Percentiles rank a stretch among this genome's conserved stretches.
Conservation (phyloP, 1,284 basidiomycete species). For the Cystobasidium sp. region DNA sequence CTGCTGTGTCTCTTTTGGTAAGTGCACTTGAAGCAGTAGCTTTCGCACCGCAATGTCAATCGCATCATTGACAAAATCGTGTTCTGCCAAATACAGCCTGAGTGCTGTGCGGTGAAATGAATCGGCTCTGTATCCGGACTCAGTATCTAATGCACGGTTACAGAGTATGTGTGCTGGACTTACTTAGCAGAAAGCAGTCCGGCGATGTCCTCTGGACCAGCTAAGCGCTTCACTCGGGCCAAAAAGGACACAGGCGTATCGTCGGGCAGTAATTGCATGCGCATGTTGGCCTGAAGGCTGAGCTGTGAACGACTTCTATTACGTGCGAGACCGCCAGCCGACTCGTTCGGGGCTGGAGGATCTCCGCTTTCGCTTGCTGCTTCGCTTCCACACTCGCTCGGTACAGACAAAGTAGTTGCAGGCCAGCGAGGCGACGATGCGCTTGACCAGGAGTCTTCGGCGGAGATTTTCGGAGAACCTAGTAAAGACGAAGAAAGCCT, state of each 20-base stretch:
- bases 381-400: too few species aligned
- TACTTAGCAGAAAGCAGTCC: constrained; percentile 7
- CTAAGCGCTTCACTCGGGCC: neutral
- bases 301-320: neutral
- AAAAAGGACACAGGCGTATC: constrained; percentile 19
- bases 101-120: constrained; percentile 74
- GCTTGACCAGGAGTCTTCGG: neutral
- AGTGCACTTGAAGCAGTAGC: constrained; percentile 85
- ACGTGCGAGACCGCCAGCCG: neutral
- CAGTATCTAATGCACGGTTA: neutral
- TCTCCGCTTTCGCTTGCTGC: too few species aligned
- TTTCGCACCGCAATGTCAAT: constrained; percentile 90
- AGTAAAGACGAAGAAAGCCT: constrained; percentile 18
- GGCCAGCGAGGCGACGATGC: neutral
- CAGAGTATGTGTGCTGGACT: neutral
- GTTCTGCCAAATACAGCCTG: constrained; percentile 72
- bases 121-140: constrained; percentile 64
- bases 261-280: neutral
- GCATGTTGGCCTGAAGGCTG: neutral
- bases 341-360: too few species aligned
- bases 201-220: constrained; percentile 7
- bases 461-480: neutral
- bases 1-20: constrained; percentile 96
- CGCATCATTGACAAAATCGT: constrained; percentile 77
- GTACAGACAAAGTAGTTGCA: neutral